Evolutionary conservation across 2,329 filamentous ascomycete genomes (phyloP), one percentile per base, ranked within the genome.

Genomic region (Xylaria sp.): DNA sequence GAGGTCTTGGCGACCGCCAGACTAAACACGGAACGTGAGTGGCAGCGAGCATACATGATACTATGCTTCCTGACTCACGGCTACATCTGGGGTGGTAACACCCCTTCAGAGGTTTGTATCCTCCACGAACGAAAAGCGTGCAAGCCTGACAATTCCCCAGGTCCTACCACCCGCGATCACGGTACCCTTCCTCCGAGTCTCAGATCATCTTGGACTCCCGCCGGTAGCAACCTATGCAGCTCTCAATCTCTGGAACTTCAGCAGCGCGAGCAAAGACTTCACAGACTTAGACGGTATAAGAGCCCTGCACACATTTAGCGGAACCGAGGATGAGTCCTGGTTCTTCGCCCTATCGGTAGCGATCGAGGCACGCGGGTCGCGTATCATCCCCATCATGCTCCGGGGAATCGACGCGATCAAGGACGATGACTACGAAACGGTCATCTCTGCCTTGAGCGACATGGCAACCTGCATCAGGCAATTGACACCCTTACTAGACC

Each of bases 151-250:
- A 9, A 4, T 32, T 5, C 3, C 11, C 11, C 24, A 90, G 88
- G 76, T 84, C 12, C 81, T 98, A 1, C 95, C 95, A 0, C 90
- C 92, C 0, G 83, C 90, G 59, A 86, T 98, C 65, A 91, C 93
- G 0, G 83, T 93, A 0, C 95, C 95, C 0, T 90, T 97, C 67
- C 85, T 96, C 54, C 77, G 86, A 55, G 86, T 93, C 9, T 93
- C 93, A 63, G 80, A 85, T 12, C 89, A 91, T 73, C 87, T 98
- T 6, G 92, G 94, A 69, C 85, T 98, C 0, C 94, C 94, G 0
- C 91, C 94, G 1, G 93, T 97, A 0, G 92, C 94, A n/a, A 97
- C 94, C 11, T 98, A 97, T 76, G 92, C 95, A 0, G 92, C 88
- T 0, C 84, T 95, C 39, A 94, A 92, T 73, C 85, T 98, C 12